Evolutionary conservation across 805 yeast species (phyloP), one percentile per base, ranked within the genome.

Genomic region (Teunomyces funiuensis): DNA sequence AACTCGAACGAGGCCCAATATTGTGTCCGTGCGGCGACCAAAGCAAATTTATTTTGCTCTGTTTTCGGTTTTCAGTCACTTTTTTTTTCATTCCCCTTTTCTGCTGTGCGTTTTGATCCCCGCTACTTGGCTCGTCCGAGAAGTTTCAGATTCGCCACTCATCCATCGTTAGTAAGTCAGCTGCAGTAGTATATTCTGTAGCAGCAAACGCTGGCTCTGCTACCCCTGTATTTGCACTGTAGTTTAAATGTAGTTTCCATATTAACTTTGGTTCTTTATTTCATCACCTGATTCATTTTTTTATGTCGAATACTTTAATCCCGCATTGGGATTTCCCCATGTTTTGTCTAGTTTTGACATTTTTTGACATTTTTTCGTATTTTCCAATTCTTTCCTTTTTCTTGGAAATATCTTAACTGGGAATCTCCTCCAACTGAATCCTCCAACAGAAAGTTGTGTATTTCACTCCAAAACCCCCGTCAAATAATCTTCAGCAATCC

Each of bases 51-150:
- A n/a, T n/a, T n/a, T n/a, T n/a, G n/a, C 2, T 30, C 23, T 19
- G 11, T 7, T n/a, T 31, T 19, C 20, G 13, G 23, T 11, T 31
- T 31, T 31, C 22, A 22, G 11, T 22, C 25, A 8, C 19, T 31
- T 31, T 17, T 30, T 30, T 30, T 30, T 17, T 18, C 14, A 11
- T 6, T 6, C 14, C 25, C 34, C 34, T 25, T 19, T 31, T n/a
- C 19, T 18, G 17, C 10, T 30, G 11, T 8, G 25, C 25, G 25
- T 31, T 31, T 31, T 31, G 34, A 31, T 31, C 25, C 34, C 25
- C 34, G 34, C 23, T 14, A 13, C 19, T n/a, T n/a, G n/a, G n/a
- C n/a, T n/a, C n/a, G n/a, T n/a, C n/a, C 13, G 20, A 18, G 25
- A 11, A 10, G 11, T 22, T 9, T 22, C 3, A 22, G 3, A 22